These are phyloP conservation scores for Microglena sp. DNA, from an alignment of 139 green algal genomes.

Conservation along the genomic window DNA sequence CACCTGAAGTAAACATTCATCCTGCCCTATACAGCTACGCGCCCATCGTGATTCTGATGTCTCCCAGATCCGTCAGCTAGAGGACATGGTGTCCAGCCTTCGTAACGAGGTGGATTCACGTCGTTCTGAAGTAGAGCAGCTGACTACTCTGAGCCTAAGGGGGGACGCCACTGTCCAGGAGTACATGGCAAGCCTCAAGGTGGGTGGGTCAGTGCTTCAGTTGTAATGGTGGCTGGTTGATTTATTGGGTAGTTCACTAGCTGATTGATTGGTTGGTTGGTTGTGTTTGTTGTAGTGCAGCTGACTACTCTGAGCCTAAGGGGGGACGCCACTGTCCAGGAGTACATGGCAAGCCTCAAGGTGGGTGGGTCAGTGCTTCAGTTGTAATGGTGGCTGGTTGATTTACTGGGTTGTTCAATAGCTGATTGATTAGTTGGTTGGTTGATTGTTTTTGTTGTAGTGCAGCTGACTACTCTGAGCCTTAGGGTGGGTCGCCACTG, in stretches of 20 bases:
- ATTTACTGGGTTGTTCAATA: no score
- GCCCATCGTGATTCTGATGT: not conserved
- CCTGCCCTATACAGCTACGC: no score
- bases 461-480: slow-evolving; percentile 45
- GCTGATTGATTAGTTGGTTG: no score
- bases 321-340: slow-evolving; percentile 57
- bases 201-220: no score
- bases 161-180: slow-evolving; percentile 63
- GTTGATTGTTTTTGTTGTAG: no score
- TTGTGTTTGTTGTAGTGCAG: slow-evolving; percentile 29
- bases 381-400: no score
- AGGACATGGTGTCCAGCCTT: not conserved
- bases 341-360: slow-evolving; percentile 58
- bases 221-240: no score
- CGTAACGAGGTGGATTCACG: not conserved
- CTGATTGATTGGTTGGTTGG: not conserved
- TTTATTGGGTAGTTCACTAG: not conserved
- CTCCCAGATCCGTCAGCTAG: not conserved
- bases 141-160: slow-evolving; percentile 45
- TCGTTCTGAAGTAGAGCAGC: slow-evolving; percentile 41
- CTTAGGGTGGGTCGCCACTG: slow-evolving; percentile 47
- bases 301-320: slow-evolving; percentile 41
- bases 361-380: slow-evolving; percentile 13
- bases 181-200: slow-evolving; percentile 56
- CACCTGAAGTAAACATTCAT: no score